These are phyloP conservation scores for Fusarium sacchari DNA, from an alignment of 2,329 filamentous ascomycete species.

Conservation along the genomic window DNA sequence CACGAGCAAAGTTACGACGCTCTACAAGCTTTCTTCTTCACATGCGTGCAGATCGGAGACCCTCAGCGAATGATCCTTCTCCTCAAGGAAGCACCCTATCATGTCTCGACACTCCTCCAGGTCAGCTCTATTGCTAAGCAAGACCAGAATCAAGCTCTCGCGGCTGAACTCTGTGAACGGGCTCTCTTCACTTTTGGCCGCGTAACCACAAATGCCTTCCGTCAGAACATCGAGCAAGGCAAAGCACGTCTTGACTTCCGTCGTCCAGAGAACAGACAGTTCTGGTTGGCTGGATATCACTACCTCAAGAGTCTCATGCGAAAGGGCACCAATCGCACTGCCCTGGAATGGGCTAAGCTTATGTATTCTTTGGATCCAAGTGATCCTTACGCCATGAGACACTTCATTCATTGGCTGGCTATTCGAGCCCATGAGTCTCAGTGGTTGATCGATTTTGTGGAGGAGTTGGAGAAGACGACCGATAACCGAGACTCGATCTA, in stretches of 20 bases:
- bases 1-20: conserved; percentile 80
- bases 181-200: conserved; percentile 95
- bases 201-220: conserved; percentile 84
- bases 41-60: conserved; percentile 83
- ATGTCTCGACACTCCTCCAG: conserved; percentile 92
- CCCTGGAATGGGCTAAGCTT: conserved; percentile 92
- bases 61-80: conserved; percentile 83
- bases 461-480: conserved; percentile 52
- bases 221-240: conserved; percentile 78
- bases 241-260: conserved; percentile 83
- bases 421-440: conserved; percentile 81
- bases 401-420: conserved; percentile 85
- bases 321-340: conserved; percentile 93
- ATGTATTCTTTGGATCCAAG: conserved; percentile 77
- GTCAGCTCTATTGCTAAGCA: conserved; percentile 93
- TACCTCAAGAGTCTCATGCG: conserved; percentile 87
- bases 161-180: conserved; percentile 88
- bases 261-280: conserved; percentile 87
- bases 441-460: conserved; percentile 77
- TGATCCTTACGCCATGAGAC: conserved; percentile 85
- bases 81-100: conserved; percentile 73
- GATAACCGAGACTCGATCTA: conserved; percentile 66
- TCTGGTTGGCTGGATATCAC: conserved; percentile 89
- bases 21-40: conserved; percentile 80
- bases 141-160: conserved; percentile 85